Base-by-base conservation (phyloP, 1,284 basidiomycete genomes). In the Trichosporon sp. region DNA sequence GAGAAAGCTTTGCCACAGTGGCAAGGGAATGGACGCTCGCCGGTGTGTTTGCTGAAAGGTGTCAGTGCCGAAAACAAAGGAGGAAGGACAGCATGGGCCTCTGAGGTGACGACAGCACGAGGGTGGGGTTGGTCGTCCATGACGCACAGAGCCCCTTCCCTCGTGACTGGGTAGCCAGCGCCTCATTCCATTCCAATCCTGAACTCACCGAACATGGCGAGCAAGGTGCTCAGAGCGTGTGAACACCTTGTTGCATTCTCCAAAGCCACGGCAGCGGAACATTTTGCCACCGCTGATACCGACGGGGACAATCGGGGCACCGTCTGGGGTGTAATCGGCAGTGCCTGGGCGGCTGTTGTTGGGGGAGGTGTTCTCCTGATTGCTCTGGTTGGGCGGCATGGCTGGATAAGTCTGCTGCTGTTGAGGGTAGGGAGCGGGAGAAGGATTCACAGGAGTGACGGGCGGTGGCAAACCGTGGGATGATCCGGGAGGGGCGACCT, bases 1-100 rank as follows among this genome's bases (percentile, higher is more conserved):
- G 94, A 96, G 81, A 98, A 98, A 72, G 96, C 91, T 82, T 97
- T 96, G 35, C 90, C 89, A 85, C 96, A 98, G 80, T 98, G 95
- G 81, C 96, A 98, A 65, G 90, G 89, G 85, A 98, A 98, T 4
- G 96, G 96, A 5, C 94, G 89, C 82, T 98, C 96, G 73, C 96
- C 96, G 16, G 96, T 98, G 83, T 98, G 96, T 88, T 98, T 98
- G 76, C 95, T 96, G 84, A 1, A 38, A 67, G 32, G 4, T 59
- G 71, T 71, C 65, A 74, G 70, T 35, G 64, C 61, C 31, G 32
- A 32, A 68, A n/a, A 54, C 64, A 37, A 35, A 63, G 31, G 59
- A n/a, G 26, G 26, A 35, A 32, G 59, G 16, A 35, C n/a, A n/a
- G 31, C 32, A 35, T 35, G 31, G 31, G 32, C 32, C 59, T 4